These are phyloP conservation scores for Starmerella vaccinii DNA, from an alignment of 805 yeast genomes.

Conservation along the genomic window DNA sequence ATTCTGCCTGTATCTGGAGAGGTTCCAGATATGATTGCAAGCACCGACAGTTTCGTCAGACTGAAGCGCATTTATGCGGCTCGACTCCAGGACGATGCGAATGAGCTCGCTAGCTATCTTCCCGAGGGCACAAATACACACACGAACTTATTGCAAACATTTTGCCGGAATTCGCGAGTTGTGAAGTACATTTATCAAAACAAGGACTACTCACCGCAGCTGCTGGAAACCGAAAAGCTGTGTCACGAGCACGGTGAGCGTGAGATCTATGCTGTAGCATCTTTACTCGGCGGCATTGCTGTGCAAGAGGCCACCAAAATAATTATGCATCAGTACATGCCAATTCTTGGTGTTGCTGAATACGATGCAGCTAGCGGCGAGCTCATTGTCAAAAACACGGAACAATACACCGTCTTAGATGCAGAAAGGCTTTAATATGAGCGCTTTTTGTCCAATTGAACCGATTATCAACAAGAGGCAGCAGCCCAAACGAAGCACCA, in stretches of 20 bases:
- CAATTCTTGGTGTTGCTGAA: conserved; percentile 57
- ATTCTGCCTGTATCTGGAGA: conserved; percentile 51
- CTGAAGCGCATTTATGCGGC: conserved; percentile 49
- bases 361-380: conserved; percentile 52
- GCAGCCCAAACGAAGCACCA: no score
- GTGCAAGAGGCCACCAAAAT: conserved; percentile 75
- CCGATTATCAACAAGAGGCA: no score
- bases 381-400: neutral
- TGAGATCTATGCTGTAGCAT: conserved; percentile 48
- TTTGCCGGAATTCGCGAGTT: conserved; percentile 48
- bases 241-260: neutral
- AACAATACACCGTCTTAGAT: neutral
- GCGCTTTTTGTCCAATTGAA: no score
- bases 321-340: conserved; percentile 68
- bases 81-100: conserved; percentile 45
- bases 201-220: neutral
- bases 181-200: conserved; percentile 2
- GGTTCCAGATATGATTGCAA: conserved; percentile 83
- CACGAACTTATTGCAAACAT: conserved; percentile 35
- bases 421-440: conserved; percentile 14
- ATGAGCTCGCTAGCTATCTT: conserved; percentile 29
- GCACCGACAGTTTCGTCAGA: conserved; percentile 49
- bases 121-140: conserved; percentile 32
- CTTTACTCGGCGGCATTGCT: conserved; percentile 74
- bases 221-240: neutral